These are phyloP conservation scores for Chaetomium fimeti DNA, from an alignment of 495 filamentous ascomycete genomes.

Conservation along the genomic window DNA sequence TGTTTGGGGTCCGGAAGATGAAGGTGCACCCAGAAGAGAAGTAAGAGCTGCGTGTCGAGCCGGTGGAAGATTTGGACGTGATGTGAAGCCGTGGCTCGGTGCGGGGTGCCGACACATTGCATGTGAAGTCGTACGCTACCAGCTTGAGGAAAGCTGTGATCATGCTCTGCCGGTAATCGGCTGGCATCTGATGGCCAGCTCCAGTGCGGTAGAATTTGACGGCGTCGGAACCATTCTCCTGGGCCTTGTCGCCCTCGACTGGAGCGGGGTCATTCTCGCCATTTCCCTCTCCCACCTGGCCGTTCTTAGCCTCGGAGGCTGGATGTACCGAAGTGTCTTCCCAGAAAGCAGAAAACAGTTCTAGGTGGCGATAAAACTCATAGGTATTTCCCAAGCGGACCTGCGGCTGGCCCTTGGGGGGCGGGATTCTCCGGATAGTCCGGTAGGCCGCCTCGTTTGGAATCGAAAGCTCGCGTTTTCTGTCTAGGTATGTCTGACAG, in stretches of 20 bases:
- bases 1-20: slow-evolving; percentile 65
- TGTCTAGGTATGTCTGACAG: slow-evolving; percentile 51
- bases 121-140: slow-evolving; percentile 75
- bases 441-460: slow-evolving; percentile 52
- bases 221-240: slow-evolving; percentile 16
- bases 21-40: slow-evolving; percentile 54
- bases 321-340: slow-evolving; percentile 49
- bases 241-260: slow-evolving; percentile 13
- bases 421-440: slow-evolving; percentile 50
- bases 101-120: slow-evolving; percentile 63
- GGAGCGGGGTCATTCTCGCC: slow-evolving; percentile 29
- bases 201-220: slow-evolving; percentile 49
- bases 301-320: slow-evolving; percentile 11
- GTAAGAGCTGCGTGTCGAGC: slow-evolving; percentile 45
- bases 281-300: slow-evolving; percentile 25
- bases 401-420: slow-evolving; percentile 46
- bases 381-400: slow-evolving; percentile 56
- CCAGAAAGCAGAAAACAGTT: slow-evolving; percentile 53
- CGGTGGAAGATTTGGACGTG: slow-evolving; percentile 51
- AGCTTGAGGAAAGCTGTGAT: slow-evolving; percentile 74
- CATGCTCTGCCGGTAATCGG: slow-evolving; percentile 67
- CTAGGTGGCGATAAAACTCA: slow-evolving; percentile 57
- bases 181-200: slow-evolving; percentile 70
- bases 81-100: slow-evolving; percentile 62
- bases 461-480: slow-evolving; percentile 50